Percentiles rank a stretch among this genome's conserved stretches.
Evolutionary conservation across 2,329 filamentous ascomycete species (phyloP).

Genomic region (Chaetomium strumarium): DNA sequence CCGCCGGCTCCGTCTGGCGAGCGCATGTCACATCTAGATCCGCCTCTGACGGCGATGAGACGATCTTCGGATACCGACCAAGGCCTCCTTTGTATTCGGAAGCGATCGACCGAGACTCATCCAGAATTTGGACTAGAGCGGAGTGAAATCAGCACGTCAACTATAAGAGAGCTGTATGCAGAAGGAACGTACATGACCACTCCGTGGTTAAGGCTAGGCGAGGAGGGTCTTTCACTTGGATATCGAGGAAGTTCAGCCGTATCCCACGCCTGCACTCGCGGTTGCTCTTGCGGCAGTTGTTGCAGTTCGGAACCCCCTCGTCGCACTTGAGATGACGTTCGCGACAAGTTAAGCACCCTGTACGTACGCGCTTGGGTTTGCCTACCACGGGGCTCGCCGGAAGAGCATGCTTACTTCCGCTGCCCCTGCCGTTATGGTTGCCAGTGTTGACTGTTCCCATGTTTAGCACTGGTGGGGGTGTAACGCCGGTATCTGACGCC

Average conservation of each 20-base stretch:
- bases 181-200: conserved; percentile 51
- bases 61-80: conserved; percentile 58
- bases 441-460: not conserved
- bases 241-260: conserved; percentile 86
- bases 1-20: not conserved
- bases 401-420: conserved; percentile 6
- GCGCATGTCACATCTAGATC: conserved; percentile 21
- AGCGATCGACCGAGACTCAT: conserved; percentile 85
- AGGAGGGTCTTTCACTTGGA: conserved; percentile 63
- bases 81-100: conserved; percentile 81
- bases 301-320: conserved; percentile 56
- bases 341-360: conserved; percentile 84
- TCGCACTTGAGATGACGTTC: conserved; percentile 90
- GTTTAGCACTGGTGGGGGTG: not conserved
- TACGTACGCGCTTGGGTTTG: conserved; percentile 82
- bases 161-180: not conserved
- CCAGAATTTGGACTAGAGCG: conserved; percentile 64
- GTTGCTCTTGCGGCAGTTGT: conserved; percentile 85
- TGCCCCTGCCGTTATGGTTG: conserved; percentile 2
- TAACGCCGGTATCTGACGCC: not conserved
- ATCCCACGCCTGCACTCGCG: conserved; percentile 80
- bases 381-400: conserved; percentile 21
- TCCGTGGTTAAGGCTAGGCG: conserved; percentile 56
- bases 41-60: conserved; percentile 26
- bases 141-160: conserved; percentile 8